phyloP scores from a whole-genome alignment of 2,329 filamentous ascomycete genomes.

The Stylonectria norvegica region DNA sequence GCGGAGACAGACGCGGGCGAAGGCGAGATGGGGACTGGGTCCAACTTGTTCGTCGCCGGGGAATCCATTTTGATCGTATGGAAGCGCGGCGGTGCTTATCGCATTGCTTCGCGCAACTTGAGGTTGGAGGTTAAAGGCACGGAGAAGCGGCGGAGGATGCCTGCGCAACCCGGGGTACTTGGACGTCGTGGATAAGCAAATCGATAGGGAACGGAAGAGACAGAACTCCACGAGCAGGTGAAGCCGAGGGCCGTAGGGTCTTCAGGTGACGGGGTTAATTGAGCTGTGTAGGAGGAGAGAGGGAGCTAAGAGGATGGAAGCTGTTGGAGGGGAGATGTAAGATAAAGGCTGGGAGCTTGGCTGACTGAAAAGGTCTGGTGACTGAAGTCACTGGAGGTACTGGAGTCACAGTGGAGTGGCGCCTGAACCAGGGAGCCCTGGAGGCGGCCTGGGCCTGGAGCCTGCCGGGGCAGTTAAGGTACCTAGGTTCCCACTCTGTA shows the following conservation, averaged over 20 bases:
- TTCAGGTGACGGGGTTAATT: conserved; percentile 22
- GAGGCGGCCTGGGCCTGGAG: too few relatives aligned
- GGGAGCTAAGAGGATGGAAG: neutral
- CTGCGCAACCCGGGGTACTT: neutral
- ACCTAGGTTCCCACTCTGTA: too few relatives aligned
- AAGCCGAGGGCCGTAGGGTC: conserved; percentile 9
- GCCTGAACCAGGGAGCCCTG: too few relatives aligned
- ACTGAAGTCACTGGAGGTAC: conserved; percentile 22
- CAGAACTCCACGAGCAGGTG: neutral
- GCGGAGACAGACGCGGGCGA: conserved; percentile 48
- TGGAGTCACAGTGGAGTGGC: too few relatives aligned
- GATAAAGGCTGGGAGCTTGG: conserved; percentile 20
- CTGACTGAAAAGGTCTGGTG: conserved; percentile 18
- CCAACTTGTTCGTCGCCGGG: conserved; percentile 35
- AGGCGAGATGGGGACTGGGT: conserved; percentile 40
- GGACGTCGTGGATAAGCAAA: conserved; percentile 7
- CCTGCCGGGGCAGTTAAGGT: too few relatives aligned
- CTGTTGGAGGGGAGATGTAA: conserved; percentile 11
- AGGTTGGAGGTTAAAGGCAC: neutral
- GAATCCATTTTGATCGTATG: conserved; percentile 34
- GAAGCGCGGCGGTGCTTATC: conserved; percentile 19
- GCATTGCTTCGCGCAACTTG: conserved; percentile 20
- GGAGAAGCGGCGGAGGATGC: neutral
- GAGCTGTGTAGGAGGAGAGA: conserved; percentile 9
- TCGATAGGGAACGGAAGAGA: conserved; percentile 16